Conservation (phyloP, 805 yeast species). For the Metschnikowia gelsemii region DNA sequence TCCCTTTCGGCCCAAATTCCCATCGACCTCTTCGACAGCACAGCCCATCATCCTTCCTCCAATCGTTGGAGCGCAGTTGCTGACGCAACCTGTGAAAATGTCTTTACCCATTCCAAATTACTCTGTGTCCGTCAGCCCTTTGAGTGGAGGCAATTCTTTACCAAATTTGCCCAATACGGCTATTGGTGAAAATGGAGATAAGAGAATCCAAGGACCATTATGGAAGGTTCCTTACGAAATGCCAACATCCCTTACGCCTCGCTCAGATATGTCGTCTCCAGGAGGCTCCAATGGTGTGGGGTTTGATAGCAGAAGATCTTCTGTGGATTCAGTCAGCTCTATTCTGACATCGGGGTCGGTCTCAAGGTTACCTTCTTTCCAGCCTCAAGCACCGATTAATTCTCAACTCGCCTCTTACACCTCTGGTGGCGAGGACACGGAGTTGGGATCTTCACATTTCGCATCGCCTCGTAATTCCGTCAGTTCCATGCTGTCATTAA, state of each 20-base stretch:
- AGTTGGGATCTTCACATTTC: constrained; percentile 6
- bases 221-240: constrained; percentile 65
- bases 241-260: constrained; percentile 32
- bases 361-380: constrained; percentile 31
- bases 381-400: constrained; percentile 24
- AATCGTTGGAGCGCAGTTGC: constrained; percentile 17
- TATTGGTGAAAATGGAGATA: constrained; percentile 6
- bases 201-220: constrained; percentile 45
- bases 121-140: constrained; percentile 11
- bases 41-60: constrained; percentile 23
- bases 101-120: constrained; percentile 11
- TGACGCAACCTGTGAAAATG: constrained; percentile 15
- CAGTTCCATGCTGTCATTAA: constrained; percentile 21
- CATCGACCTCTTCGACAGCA: constrained; percentile 10
- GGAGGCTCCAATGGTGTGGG: constrained; percentile 13
- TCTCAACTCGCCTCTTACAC: constrained; percentile 18
- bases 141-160: background rate
- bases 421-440: constrained; percentile 24
- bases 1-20: constrained; percentile 13
- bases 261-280: constrained; percentile 20
- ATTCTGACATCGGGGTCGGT: constrained; percentile 40
- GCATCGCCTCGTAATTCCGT: constrained; percentile 20
- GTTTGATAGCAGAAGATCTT: constrained; percentile 37
- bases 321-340: constrained; percentile 51
- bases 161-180: constrained; percentile 1